phyloP scores from a whole-genome alignment of 768 basidiomycete species.

The Serendipita indica region DNA sequence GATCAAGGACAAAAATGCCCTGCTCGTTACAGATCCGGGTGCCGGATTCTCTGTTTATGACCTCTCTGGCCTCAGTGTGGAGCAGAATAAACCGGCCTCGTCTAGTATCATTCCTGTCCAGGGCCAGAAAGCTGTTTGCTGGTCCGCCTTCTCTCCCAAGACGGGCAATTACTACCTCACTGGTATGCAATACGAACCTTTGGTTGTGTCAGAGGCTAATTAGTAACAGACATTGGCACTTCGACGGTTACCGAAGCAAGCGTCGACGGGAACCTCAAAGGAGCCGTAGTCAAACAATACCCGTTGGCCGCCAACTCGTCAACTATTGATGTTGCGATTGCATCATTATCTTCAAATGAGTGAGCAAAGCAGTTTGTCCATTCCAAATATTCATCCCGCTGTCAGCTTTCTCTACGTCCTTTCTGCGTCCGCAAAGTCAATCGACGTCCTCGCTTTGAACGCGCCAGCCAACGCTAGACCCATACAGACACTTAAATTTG shows the following conservation, averaged over 20 bases:
- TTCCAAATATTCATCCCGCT: background rate
- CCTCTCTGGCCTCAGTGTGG: slow-evolving; percentile 12
- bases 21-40: slow-evolving; percentile 19
- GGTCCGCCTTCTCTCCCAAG: slow-evolving; percentile 29
- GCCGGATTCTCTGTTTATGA: slow-evolving; percentile 22
- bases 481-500: slow-evolving; percentile 7
- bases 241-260: slow-evolving; percentile 31
- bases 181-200: background rate
- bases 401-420: background rate
- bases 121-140: slow-evolving; percentile 31
- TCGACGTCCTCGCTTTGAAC: background rate
- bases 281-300: slow-evolving; percentile 35
- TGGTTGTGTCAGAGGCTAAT: background rate
- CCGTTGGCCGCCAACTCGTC: slow-evolving; percentile 16
- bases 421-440: background rate
- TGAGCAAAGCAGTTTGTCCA: slow-evolving; percentile 9
- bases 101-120: slow-evolving; percentile 19
- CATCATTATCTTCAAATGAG: slow-evolving; percentile 16
- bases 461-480: background rate
- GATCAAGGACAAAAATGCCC: slow-evolving; percentile 19
- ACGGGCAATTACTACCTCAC: slow-evolving; percentile 34
- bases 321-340: slow-evolving; percentile 12
- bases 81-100: slow-evolving; percentile 10
- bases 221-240: slow-evolving; percentile 25
- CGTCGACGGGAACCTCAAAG: slow-evolving; percentile 31